Evolutionary conservation across 108 stramenopile species (phyloP).

Genomic region (Schizochytrium sp.): DNA sequence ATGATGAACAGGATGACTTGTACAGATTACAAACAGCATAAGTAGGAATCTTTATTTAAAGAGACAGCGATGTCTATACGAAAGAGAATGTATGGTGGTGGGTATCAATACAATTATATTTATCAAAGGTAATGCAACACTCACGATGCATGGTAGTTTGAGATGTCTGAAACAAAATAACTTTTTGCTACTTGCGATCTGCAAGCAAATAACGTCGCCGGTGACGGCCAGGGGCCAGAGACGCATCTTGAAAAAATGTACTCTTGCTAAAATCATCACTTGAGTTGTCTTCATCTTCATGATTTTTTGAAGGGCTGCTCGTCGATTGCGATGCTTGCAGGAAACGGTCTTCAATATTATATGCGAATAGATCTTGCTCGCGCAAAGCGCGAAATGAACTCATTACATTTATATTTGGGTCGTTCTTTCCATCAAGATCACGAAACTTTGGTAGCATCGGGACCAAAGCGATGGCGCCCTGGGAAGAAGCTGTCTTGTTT

Average conservation of each 20-base stretch:
- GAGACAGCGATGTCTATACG: no score
- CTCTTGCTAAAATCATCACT: not conserved
- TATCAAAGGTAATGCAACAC: no score
- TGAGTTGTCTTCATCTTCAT: not conserved
- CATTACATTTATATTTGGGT: not conserved
- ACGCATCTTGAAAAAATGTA: not conserved
- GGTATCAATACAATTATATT: no score
- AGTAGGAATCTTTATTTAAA: no score
- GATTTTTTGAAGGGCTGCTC: not conserved
- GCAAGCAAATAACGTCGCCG: not conserved
- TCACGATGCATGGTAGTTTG: not conserved
- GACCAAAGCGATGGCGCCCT: not conserved
- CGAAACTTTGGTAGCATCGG: not conserved
- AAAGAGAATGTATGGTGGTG: no score
- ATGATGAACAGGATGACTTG: no score
- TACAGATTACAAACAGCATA: no score
- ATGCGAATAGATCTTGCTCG: conserved; percentile 20
- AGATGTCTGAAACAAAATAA: not conserved
- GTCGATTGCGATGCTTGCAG: no score
- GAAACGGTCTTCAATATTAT: not conserved
- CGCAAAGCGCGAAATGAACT: not conserved
- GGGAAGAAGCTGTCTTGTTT: no score
- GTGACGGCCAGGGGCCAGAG: conserved; percentile 21
- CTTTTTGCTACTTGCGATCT: not conserved
- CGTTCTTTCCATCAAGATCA: no score